Evolutionary conservation across 2,329 filamentous ascomycete genomes (phyloP).

Genomic region (Nannizziopsis arthrosporioides): DNA sequence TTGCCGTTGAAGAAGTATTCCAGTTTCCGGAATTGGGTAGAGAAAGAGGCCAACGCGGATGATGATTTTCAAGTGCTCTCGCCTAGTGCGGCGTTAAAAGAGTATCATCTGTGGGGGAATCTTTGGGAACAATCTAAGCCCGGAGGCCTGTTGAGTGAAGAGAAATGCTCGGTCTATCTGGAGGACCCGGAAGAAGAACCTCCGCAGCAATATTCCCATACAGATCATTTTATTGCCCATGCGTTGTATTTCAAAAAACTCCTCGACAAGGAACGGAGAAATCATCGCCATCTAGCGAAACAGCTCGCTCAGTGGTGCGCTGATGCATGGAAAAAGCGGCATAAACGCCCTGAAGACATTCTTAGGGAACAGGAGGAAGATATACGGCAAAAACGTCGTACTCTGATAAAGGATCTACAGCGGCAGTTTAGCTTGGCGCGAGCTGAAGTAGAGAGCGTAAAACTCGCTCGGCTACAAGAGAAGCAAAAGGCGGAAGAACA

Average conservation of each 20-base stretch:
- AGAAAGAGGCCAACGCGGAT: slow-evolving; percentile 37
- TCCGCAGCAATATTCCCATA: slow-evolving; percentile 68
- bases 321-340: slow-evolving; percentile 32
- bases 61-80: slow-evolving; percentile 39
- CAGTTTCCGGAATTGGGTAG: slow-evolving; percentile 56
- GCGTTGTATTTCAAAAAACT: slow-evolving; percentile 69
- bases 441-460: slow-evolving; percentile 46
- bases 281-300: slow-evolving; percentile 67
- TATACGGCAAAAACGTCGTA: slow-evolving; percentile 57
- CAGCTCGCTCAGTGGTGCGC: slow-evolving; percentile 51
- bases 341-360: slow-evolving; percentile 55
- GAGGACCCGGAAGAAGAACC: slow-evolving; percentile 65
- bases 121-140: slow-evolving; percentile 62
- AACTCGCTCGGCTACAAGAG: slow-evolving; percentile 48
- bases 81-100: slow-evolving; percentile 51
- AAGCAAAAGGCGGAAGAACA: slow-evolving; percentile 42
- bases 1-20: slow-evolving; percentile 35
- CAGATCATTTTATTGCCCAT: slow-evolving; percentile 72
- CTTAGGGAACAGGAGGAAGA: slow-evolving; percentile 62
- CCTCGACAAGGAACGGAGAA: slow-evolving; percentile 64
- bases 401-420: slow-evolving; percentile 54
- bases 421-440: slow-evolving; percentile 50
- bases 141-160: slow-evolving; percentile 61
- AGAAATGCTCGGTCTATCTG: slow-evolving; percentile 58
- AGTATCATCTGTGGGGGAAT: slow-evolving; percentile 57